phyloP scores from a whole-genome alignment of 2,329 filamentous ascomycete genomes.

The Pseudogymnoascus sp. region DNA sequence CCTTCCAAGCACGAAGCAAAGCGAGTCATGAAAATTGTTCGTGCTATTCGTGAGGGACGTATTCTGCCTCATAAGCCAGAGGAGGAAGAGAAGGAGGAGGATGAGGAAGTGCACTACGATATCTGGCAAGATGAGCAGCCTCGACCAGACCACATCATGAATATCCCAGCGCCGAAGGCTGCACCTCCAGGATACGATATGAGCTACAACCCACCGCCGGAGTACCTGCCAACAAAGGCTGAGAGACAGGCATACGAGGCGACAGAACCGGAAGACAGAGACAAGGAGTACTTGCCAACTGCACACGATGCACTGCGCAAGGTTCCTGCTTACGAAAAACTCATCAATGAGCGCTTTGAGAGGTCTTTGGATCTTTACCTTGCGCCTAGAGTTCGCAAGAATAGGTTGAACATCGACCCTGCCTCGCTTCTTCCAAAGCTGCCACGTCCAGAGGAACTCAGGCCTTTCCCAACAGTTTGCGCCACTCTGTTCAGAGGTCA shows the following conservation, averaged over 20 bases:
- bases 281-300: conserved; percentile 78
- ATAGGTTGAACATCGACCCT: conserved; percentile 93
- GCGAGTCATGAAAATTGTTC: conserved; percentile 93
- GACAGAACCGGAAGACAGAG: conserved; percentile 79
- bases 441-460: conserved; percentile 84
- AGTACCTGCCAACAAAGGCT: conserved; percentile 81
- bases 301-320: conserved; percentile 78
- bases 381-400: conserved; percentile 83
- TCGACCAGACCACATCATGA: conserved; percentile 79
- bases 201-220: conserved; percentile 90
- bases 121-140: conserved; percentile 91
- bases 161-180: conserved; percentile 87
- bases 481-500: conserved; percentile 84
- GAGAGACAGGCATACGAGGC: conserved; percentile 83
- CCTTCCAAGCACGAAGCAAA: conserved; percentile 97
- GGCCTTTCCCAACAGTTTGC: conserved; percentile 87
- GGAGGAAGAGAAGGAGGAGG: conserved; percentile 62
- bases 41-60: conserved; percentile 86
- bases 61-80: conserved; percentile 84
- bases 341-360: conserved; percentile 95
- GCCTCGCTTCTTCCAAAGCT: conserved; percentile 87
- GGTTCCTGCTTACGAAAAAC: conserved; percentile 81
- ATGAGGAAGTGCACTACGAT: conserved; percentile 66
- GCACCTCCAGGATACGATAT: conserved; percentile 90
- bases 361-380: conserved; percentile 92